phyloP scores from a whole-genome alignment of 768 basidiomycete species.

The Neoboletus brunneissimus region DNA sequence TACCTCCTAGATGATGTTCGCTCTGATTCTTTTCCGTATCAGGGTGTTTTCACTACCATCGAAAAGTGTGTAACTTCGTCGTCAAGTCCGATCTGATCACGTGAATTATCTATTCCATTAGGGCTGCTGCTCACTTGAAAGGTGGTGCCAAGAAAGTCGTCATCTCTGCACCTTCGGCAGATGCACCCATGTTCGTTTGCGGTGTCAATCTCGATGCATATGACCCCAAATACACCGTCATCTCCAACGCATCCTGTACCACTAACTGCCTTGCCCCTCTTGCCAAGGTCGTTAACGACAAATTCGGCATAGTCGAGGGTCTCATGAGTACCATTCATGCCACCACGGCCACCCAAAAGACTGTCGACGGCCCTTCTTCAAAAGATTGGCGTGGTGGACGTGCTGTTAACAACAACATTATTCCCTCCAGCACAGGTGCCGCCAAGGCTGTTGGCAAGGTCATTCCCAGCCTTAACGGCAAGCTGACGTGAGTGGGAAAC shows the following conservation, averaged over 20 bases:
- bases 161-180: constrained; percentile 98
- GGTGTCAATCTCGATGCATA: constrained; percentile 96
- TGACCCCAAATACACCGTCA: constrained; percentile 84
- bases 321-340: constrained; percentile 99
- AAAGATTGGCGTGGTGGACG: constrained; percentile 99
- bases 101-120: constrained; percentile 25
- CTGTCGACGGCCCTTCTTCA: constrained; percentile 89
- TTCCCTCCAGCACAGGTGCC: constrained; percentile 97
- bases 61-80: constrained; percentile 60
- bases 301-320: constrained; percentile 93
- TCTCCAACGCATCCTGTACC: constrained; percentile 99
- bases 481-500: constrained; percentile 77
- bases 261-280: constrained; percentile 99
- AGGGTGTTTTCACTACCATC: constrained; percentile 96
- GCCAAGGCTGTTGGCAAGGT: constrained; percentile 99
- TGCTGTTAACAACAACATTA: constrained; percentile 96
- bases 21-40: constrained; percentile 3
- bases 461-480: constrained; percentile 94
- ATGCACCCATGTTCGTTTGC: constrained; percentile 91
- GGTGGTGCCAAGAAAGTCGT: constrained; percentile 99
- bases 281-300: constrained; percentile 97
- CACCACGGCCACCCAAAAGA: constrained; percentile 94
- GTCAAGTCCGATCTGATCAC: neutral
- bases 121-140: constrained; percentile 90
- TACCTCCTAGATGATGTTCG: neutral